Base-by-base conservation (phyloP, 2,329 filamentous ascomycete genomes). In the Pseudovirgaria hyperparasitica region DNA sequence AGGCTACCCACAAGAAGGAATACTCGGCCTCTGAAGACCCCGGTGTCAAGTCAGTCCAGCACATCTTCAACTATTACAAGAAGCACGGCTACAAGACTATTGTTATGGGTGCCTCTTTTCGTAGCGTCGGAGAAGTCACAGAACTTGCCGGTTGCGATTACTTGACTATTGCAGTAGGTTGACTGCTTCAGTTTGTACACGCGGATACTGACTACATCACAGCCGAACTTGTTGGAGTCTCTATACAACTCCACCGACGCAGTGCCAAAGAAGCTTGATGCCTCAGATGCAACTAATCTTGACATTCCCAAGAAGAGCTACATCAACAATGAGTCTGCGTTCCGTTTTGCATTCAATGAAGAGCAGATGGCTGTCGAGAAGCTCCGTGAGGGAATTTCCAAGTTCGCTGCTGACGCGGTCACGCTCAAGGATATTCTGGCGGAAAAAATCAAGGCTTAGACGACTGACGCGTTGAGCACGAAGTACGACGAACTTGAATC, bases 51-150 rank as follows among this genome's bases (percentile, higher is more conserved):
- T 87, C 80, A 42, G 90, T 98, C 54, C 72, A 87, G 71, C 55
- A 50, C 60, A 98, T 98, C 68, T 98, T 79, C 76, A 90, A 98
- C 75, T 98, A 98, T 82, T 98, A 98, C 80, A 98, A 98, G 82
- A 96, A 96, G 73, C 82, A 67, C 60, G 84, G 81, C 60, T 94
- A 98, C 78, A 93, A 92, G 50, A 98, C 90, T 60, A 94, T 96
- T 48, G 90, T 98, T 63, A 98, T 98, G 90, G 90, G 90, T 54
- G 90, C 90, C 45, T 94, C 86, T 21, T 98, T 98, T 84, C 77
- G 90, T 58, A 96, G 80, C 70, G 67, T 67, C 38, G 90, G 90
- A 52, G 90, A 98, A 70, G 92, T 98, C 62, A 96, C 84, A 25
- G 90, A 98, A 71, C 75, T 98, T 37, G 87, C 87, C 55, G 90